phyloP scores from a whole-genome alignment of 768 basidiomycete genomes.

The Lentinula sp. region DNA sequence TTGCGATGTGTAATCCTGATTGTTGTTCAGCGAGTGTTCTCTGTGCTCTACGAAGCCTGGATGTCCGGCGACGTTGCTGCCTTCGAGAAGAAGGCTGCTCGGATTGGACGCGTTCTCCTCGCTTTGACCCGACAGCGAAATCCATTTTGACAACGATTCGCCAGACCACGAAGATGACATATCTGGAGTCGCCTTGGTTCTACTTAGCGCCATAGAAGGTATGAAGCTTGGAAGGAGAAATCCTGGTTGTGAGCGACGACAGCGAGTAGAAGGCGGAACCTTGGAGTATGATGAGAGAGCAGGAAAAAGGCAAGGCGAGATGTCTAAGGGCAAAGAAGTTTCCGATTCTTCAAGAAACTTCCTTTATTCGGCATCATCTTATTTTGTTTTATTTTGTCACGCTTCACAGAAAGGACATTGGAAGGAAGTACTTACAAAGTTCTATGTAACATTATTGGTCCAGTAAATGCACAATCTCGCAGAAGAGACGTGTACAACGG shows the following conservation, averaged over 20 bases:
- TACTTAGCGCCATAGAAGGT: neutral
- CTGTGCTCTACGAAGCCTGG: neutral
- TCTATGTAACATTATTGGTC: too few species aligned
- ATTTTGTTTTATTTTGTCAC: too few species aligned
- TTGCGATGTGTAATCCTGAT: neutral
- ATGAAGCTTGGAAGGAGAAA: too few species aligned
- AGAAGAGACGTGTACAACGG: too few species aligned
- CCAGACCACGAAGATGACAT: slow-evolving; percentile 2
- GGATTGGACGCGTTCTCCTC: neutral
- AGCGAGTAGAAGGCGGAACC: neutral
- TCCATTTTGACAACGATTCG: slow-evolving; percentile 3
- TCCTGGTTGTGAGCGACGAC: neutral
- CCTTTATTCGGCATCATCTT: neutral
- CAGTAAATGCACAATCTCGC: too few species aligned
- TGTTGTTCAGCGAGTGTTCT: neutral
- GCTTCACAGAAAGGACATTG: too few species aligned
- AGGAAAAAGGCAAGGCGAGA: neutral
- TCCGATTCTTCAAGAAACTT: neutral
- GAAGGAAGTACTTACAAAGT: too few species aligned
- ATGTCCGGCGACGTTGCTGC: neutral
- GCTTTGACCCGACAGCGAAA: neutral
- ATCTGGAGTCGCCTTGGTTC: neutral
- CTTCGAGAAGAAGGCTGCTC: neutral
- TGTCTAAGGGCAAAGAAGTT: neutral
- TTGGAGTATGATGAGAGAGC: neutral